Base-by-base conservation (phyloP, 108 stramenopile genomes). In the Conticribra guillardii region DNA sequence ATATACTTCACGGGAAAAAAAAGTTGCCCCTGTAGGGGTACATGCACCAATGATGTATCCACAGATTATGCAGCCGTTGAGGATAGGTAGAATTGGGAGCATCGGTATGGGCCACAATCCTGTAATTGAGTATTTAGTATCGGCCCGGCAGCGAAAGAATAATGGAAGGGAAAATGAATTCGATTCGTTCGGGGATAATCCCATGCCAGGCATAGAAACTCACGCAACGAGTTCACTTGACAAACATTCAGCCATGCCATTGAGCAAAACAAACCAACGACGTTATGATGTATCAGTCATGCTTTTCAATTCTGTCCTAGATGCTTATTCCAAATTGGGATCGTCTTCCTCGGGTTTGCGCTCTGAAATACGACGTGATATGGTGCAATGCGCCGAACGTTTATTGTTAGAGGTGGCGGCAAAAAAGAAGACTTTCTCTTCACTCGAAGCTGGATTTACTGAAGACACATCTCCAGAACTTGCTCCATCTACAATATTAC, bases 251-350 rank as follows among this genome's bases (percentile, higher is more conserved):
- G 14, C 26, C 31, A 26, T 53, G 17, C 53, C 9, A 9, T 79
- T 63, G 77, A 65, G 41, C 49, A 27, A 62, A 48, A 79, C 71
- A 54, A 69, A 79, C 66, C 69, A 55, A 48, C 64, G 69, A 11
- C 69, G 77, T 1, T 71, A 79, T 50, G 67, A 79, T 19, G 51
- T 60, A 66, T 27, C 77, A 19, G 15, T 70, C 5, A 50, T 75
- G 32, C 30, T 80, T 2, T 80, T 80, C 61, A 80, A 80, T 48
- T 19, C 73, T 0, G 74, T 64, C 7, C 60, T 80, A 0, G 62
- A 59, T 23, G 59, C 79, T 16, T 75, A 75, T 69, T 57, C 79
- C 3, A 75, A 67, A 22, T 64, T 71, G 28, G 56, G 64, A 4
- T 66, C 69, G 23, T 65, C 69, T 27, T 26, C 63, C 1, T 44